Conservation (phyloP, 306 rosid genomes). For the Neltuma alba region DNA sequence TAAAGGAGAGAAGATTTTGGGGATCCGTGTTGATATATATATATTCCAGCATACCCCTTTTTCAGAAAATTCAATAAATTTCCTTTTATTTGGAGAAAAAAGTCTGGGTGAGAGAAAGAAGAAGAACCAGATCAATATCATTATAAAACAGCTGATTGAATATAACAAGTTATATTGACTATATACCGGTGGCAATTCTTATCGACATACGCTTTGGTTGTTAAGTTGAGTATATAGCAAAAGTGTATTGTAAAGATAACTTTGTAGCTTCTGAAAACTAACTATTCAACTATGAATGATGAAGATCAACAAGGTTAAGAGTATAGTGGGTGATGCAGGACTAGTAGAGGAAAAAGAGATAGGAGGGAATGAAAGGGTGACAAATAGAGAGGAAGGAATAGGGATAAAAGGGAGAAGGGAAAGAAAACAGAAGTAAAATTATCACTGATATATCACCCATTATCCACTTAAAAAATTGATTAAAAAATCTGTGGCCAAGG, state of each 20-base stretch:
- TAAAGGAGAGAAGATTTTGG: neutral
- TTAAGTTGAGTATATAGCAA: neutral
- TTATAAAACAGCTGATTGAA: neutral
- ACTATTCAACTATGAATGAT: neutral
- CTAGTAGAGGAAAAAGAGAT: neutral
- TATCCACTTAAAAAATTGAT: too few species aligned
- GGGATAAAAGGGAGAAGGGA: too few species aligned
- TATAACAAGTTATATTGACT: slow-evolving; percentile 22
- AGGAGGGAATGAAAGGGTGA: too few species aligned
- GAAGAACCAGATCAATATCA: neutral
- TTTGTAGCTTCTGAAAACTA: neutral
- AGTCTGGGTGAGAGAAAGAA: slow-evolving; percentile 22
- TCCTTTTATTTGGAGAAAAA: slow-evolving; percentile 4
- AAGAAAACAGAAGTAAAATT: too few species aligned
- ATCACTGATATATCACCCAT: too few species aligned
- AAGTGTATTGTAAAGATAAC: neutral
- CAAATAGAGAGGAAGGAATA: too few species aligned
- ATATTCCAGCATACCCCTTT: slow-evolving; percentile 7
- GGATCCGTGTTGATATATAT: neutral
- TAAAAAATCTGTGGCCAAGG: too few species aligned
- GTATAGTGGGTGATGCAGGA: neutral
- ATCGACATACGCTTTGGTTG: neutral
- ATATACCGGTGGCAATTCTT: neutral
- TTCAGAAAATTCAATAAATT: slow-evolving; percentile 16
- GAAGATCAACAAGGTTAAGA: neutral